Conservation (phyloP, 495 filamentous ascomycete species). For the Hypoxylon rickii region DNA sequence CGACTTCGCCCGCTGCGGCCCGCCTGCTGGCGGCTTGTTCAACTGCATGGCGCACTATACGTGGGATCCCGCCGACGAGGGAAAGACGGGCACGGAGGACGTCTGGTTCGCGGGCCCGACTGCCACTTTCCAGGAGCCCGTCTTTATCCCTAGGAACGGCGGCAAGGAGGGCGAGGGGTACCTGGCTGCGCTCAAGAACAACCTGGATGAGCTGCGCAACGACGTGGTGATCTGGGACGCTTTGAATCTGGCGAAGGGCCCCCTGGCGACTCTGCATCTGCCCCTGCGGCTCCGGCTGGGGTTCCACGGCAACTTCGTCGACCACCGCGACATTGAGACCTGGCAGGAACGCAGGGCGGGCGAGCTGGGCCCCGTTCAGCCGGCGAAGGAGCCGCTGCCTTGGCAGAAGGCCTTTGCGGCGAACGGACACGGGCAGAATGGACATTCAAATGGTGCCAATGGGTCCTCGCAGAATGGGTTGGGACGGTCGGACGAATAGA, state of each 20-base stretch:
- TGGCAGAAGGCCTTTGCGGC: conserved; percentile 43
- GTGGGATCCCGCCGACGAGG: conserved; percentile 34
- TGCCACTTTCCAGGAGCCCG: conserved; percentile 61
- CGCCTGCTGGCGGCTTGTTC: conserved; percentile 53
- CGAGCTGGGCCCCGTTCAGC: conserved; percentile 48
- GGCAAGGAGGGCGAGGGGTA: conserved; percentile 60
- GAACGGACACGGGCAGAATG: conserved; percentile 14
- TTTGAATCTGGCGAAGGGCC: conserved; percentile 46
- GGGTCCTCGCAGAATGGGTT: conserved; percentile 10
- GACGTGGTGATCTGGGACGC: conserved; percentile 58
- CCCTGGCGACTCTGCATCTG: conserved; percentile 52
- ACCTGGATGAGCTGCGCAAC: conserved; percentile 54
- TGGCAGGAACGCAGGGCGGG: conserved; percentile 46
- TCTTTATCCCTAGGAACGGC: conserved; percentile 56
- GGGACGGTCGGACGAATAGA: background rate
- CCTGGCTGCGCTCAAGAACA: conserved; percentile 59
- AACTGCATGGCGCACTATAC: conserved; percentile 55
- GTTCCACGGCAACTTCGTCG: conserved; percentile 55
- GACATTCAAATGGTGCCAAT: conserved; percentile 20
- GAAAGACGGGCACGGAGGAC: conserved; percentile 40
- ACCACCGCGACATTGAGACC: conserved; percentile 49
- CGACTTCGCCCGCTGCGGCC: conserved; percentile 54
- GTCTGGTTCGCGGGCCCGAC: conserved; percentile 55
- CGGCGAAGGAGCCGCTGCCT: conserved; percentile 46
- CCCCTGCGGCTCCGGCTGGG: conserved; percentile 51